Base-by-base conservation (phyloP, 192 early-diverging fungal genomes). In the Haplosporangium gracile region DNA sequence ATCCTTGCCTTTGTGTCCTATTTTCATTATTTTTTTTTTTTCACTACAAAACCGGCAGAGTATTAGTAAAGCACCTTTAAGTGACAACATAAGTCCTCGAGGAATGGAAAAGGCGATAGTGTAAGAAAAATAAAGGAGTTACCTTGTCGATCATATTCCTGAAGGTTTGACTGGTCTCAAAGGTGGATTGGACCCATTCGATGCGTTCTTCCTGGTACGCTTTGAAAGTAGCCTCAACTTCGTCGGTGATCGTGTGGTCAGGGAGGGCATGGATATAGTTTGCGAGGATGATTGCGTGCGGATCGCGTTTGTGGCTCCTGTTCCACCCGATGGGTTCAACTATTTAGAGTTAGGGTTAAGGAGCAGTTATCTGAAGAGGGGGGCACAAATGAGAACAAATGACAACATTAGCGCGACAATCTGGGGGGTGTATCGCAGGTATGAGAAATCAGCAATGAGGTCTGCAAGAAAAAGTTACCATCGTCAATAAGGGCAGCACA, bases 151-250 rank as follows among this genome's bases (percentile, higher is more conserved):
- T n/a, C 57, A 60, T 60, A n/a, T 10, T 60, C n/a, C 57, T 60
- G 57, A 60, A 60, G 57, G 57, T n/a, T 1, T 24, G 24, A 32
- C 77, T 78, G 32, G 77, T 78, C 2, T 70, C 47, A 13, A 51
- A 77, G 8, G 57, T 24, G 22, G 47, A 47, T 45, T 78, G 69
- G 22, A 47, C 78, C 39, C 63, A 22, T 16, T 51, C 55, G 15
- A 63, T 47, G 26, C 78, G 78, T 22, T 79, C 78, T 0, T 72
- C 36, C 26, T 24, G 16, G 55, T 79, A 79, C 10, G 39, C 57
- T 9, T 63, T 24, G 29, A 79, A 79, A 4, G 71, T 71, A 2
- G 26, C 22, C 0, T 55, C 45, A 18, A 79, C 60, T 24, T 72
- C 71, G 18, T 73, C 68, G 2, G 47, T 10, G 5, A 40, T 39